phyloP scores from a whole-genome alignment of 2,329 filamentous ascomycete species.

The Alternaria metachromatica region DNA sequence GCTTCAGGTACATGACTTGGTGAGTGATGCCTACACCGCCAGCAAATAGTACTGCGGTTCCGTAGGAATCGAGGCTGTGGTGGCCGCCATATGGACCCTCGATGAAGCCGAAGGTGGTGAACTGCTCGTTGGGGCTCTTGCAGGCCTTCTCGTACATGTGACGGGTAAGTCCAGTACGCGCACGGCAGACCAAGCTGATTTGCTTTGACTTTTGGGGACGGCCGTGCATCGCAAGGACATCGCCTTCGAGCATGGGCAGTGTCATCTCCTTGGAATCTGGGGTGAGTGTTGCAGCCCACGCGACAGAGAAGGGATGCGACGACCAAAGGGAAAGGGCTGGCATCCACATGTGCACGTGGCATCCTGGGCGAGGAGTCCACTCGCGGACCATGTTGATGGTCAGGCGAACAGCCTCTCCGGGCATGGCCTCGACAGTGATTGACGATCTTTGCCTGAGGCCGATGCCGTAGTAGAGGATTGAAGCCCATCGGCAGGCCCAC shows the following conservation, averaged over 20 bases:
- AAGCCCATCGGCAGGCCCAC: conserved; percentile 55
- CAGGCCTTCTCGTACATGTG: conserved; percentile 72
- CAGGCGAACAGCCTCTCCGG: conserved; percentile 65
- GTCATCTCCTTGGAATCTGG: conserved; percentile 44
- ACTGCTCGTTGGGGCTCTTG: conserved; percentile 63
- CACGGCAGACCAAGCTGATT: conserved; percentile 76
- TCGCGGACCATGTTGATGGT: conserved; percentile 65
- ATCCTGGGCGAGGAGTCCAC: conserved; percentile 61
- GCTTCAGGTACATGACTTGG: conserved; percentile 75
- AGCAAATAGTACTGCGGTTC: conserved; percentile 79
- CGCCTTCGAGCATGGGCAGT: conserved; percentile 42
- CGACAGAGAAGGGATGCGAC: conserved; percentile 59
- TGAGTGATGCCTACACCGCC: conserved; percentile 84
- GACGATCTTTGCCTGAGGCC: conserved; percentile 58
- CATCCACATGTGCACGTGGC: conserved; percentile 67
- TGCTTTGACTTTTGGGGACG: conserved; percentile 45
- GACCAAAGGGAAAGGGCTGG: conserved; percentile 54
- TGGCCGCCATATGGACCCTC: conserved; percentile 80
- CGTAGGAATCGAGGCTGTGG: conserved; percentile 75
- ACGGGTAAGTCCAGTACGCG: conserved; percentile 75
- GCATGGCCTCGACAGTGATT: conserved; percentile 65
- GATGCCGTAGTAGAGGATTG: conserved; percentile 62
- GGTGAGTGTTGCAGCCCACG: conserved; percentile 52
- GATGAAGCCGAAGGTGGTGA: conserved; percentile 70
- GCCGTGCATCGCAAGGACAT: conserved; percentile 26